These are phyloP conservation scores for Ceratobasidium sp. DNA, from an alignment of 1,284 basidiomycete genomes.

Conservation along the genomic window DNA sequence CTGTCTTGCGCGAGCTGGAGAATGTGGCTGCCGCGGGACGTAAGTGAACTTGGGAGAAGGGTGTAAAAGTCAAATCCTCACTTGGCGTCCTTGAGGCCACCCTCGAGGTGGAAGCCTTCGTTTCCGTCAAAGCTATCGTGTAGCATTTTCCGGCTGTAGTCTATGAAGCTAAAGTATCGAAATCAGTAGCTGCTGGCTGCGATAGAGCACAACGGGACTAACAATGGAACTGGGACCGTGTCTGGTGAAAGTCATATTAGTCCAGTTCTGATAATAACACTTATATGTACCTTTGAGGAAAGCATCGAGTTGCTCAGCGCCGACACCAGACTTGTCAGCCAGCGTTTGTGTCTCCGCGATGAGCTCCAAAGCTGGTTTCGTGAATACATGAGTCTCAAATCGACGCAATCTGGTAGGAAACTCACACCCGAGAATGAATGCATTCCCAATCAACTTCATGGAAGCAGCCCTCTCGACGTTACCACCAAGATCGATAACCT, in stretches of 20 bases:
- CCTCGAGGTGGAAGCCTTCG: slow-evolving; percentile 84
- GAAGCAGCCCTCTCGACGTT: slow-evolving; percentile 81
- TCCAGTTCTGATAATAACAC: neutral
- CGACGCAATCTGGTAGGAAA: neutral
- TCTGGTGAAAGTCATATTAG: slow-evolving; percentile 53
- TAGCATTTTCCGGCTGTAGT: slow-evolving; percentile 72
- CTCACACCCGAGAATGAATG: slow-evolving; percentile 64
- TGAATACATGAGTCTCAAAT: slow-evolving; percentile 34
- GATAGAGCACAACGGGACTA: slow-evolving; percentile 44
- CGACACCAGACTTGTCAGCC: slow-evolving; percentile 84
- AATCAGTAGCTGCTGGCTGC: slow-evolving; percentile 49
- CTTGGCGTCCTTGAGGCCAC: slow-evolving; percentile 84
- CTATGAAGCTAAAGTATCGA: slow-evolving; percentile 53
- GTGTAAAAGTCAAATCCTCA: slow-evolving; percentile 46
- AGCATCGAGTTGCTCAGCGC: slow-evolving; percentile 56
- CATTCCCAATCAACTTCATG: slow-evolving; percentile 82
- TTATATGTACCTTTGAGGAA: slow-evolving; percentile 61
- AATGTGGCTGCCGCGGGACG: slow-evolving; percentile 58
- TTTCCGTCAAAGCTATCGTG: slow-evolving; percentile 77
- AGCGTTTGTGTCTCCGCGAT: slow-evolving; percentile 83
- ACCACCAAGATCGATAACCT: slow-evolving; percentile 70
- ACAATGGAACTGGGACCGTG: slow-evolving; percentile 66
- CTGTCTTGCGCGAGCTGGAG: slow-evolving; percentile 64
- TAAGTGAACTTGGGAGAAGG: neutral
- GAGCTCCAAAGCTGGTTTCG: slow-evolving; percentile 63